These are phyloP conservation scores for Eucalyptus regnans DNA, from an alignment of 345 rosid species.

Conservation along the genomic window DNA sequence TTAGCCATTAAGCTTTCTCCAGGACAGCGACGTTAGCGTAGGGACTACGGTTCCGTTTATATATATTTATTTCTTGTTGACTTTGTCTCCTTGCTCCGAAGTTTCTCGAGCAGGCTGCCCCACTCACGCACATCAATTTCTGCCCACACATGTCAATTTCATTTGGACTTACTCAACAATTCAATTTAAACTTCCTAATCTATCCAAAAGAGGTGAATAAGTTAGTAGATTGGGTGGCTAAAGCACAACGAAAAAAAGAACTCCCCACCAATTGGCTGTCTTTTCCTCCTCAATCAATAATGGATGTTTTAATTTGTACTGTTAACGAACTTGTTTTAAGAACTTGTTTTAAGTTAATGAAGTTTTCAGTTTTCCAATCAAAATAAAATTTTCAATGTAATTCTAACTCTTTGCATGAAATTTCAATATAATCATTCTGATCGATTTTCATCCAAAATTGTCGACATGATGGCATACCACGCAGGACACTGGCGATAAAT, in stretches of 20 bases:
- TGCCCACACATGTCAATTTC: neutral
- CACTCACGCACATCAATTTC: neutral
- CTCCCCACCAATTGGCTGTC: too few relatives aligned
- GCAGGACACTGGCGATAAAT: fast-evolving
- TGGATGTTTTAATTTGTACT: too few relatives aligned
- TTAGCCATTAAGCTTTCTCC: neutral
- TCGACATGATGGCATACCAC: neutral
- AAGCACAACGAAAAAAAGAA: fast-evolving
- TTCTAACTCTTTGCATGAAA: too few relatives aligned
- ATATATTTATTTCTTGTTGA: neutral
- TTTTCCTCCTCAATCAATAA: too few relatives aligned
- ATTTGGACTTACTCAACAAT: fast-evolving
- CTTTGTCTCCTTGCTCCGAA: neutral
- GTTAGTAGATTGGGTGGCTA: too few relatives aligned
- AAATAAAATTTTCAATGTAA: too few relatives aligned
- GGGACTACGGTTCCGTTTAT: neutral
- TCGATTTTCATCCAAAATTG: neutral
- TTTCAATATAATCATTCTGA: too few relatives aligned
- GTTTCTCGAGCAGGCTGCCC: neutral
- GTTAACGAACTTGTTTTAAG: too few relatives aligned
- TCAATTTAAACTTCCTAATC: too few relatives aligned
- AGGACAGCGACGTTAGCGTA: neutral
- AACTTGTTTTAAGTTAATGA: too few relatives aligned
- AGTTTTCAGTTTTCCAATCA: too few relatives aligned
- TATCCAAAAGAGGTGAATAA: too few relatives aligned